phyloP scores from a whole-genome alignment of 1,284 basidiomycete species.

The Cryptococcus sp. region DNA sequence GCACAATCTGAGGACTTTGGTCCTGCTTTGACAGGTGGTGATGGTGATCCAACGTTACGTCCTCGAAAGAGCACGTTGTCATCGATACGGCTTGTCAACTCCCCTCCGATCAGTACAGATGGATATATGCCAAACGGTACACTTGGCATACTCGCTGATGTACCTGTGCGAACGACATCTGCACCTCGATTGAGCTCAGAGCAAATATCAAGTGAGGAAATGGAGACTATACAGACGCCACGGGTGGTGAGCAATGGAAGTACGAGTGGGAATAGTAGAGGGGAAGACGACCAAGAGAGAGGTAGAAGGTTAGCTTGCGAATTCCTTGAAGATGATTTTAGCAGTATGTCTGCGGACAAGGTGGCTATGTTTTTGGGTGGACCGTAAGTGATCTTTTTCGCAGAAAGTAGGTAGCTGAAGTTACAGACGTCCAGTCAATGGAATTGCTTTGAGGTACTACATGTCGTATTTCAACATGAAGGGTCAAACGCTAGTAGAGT shows the following conservation, averaged over 20 bases:
- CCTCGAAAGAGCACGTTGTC: too few species aligned
- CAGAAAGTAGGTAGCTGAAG: neutral
- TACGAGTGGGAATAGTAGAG: neutral
- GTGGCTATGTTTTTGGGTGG: constrained; percentile 95
- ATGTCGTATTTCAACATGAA: constrained; percentile 87
- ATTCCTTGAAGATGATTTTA: constrained; percentile 83
- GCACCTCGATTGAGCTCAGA: too few species aligned
- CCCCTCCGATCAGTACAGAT: too few species aligned
- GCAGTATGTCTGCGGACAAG: constrained; percentile 78
- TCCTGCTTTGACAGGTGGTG: neutral
- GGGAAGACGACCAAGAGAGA: constrained; percentile 52
- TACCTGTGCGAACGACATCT: too few species aligned
- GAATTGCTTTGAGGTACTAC: constrained; percentile 69
- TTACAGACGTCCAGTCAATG: constrained; percentile 67
- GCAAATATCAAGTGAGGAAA: neutral
- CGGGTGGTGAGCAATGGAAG: neutral
- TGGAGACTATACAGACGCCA: neutral
- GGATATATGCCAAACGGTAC: too few species aligned
- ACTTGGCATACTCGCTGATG: too few species aligned
- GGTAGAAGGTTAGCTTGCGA: constrained; percentile 69
- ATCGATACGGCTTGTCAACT: too few species aligned
- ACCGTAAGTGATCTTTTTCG: constrained; percentile 57
- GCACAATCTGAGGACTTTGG: constrained; percentile 1
- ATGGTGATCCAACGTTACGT: neutral
- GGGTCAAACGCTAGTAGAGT: constrained; percentile 73